These are phyloP conservation scores for Cydonia oblonga DNA, from an alignment of 331 rosid genomes.

Conservation along the genomic window DNA sequence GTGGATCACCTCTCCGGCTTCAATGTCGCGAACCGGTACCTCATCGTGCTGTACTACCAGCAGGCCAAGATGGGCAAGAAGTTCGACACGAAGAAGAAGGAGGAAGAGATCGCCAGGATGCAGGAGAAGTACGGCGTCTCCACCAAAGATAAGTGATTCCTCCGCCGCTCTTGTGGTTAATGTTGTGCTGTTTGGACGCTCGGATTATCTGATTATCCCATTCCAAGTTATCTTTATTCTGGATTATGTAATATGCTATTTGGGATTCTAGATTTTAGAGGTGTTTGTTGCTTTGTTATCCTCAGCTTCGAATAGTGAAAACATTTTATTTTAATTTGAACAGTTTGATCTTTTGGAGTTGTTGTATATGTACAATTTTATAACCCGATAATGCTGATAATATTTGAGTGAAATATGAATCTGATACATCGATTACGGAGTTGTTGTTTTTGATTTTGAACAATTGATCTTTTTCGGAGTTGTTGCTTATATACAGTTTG, in stretches of 20 bases:
- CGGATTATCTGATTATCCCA: not conserved
- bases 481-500: constrained; percentile 37
- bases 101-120: constrained; percentile 71
- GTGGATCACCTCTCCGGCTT: constrained; percentile 97
- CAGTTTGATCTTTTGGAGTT: not conserved
- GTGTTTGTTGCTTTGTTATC: not conserved
- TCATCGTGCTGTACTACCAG: constrained; percentile 85
- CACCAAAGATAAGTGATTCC: constrained; percentile 56
- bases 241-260: not conserved
- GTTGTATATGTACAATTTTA: constrained; percentile 7
- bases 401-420: constrained; percentile 15
- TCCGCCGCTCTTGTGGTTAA: not conserved
- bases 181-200: not conserved
- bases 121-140: constrained; percentile 83
- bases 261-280: not conserved
- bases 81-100: constrained; percentile 87
- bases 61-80: constrained; percentile 95
- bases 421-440: constrained; percentile 46
- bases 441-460: not conserved
- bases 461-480: not conserved
- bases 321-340: not conserved
- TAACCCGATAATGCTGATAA: constrained; percentile 13
- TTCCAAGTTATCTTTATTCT: no score
- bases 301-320: not conserved
- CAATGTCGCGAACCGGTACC: constrained; percentile 89